These are phyloP conservation scores for Candida piceae DNA, from an alignment of 805 yeast species.

Conservation along the genomic window DNA sequence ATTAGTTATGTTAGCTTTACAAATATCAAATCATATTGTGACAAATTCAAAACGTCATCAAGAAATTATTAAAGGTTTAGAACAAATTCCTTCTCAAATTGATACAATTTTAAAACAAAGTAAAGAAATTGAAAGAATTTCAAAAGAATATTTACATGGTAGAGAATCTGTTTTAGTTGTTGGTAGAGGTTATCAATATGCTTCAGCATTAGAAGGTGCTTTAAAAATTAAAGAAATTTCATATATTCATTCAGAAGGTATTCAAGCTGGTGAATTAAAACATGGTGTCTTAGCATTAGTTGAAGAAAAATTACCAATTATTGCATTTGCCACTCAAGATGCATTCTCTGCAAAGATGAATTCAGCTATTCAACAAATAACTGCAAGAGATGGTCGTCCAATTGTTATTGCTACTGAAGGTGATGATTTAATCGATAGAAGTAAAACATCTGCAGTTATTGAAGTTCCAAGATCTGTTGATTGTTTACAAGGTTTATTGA, in stretches of 20 bases:
- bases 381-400: conserved; percentile 96
- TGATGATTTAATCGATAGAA: conserved; percentile 55
- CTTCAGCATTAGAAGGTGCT: conserved; percentile 98
- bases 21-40: conserved; percentile 87
- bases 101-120: conserved; percentile 69
- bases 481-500: conserved; percentile 93
- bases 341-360: conserved; percentile 93
- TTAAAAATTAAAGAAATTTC: conserved; percentile 96
- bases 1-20: conserved; percentile 91
- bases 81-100: conserved; percentile 81
- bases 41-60: conserved; percentile 70
- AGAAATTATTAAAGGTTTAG: conserved; percentile 83
- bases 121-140: conserved; percentile 66
- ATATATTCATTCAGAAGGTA: conserved; percentile 99
- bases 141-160: conserved; percentile 64
- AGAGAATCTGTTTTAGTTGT: conserved; percentile 85
- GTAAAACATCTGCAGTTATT: conserved; percentile 60
- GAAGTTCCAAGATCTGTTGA: conserved; percentile 96
- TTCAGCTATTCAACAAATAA: conserved; percentile 94
- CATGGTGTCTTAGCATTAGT: conserved; percentile 98
- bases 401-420: conserved; percentile 84
- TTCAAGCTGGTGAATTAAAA: conserved; percentile 96
- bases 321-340: conserved; percentile 95
- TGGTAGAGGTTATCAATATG: conserved; percentile 97
- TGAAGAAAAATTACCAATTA: conserved; percentile 88